These are phyloP conservation scores for Botryotinia globosa DNA, from an alignment of 2,329 filamentous ascomycete genomes.

Conservation along the genomic window DNA sequence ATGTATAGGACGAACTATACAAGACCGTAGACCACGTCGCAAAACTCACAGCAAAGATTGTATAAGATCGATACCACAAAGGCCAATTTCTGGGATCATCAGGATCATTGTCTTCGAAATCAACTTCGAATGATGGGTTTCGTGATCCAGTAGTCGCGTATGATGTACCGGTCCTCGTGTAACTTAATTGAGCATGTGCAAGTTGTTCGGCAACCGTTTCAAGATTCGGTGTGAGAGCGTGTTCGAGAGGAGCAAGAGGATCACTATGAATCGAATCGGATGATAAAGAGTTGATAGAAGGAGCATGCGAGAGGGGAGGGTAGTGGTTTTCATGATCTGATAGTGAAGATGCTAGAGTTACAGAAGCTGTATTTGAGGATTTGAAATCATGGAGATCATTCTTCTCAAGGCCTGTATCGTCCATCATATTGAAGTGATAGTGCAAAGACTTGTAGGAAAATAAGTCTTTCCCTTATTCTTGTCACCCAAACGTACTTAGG, in stretches of 20 bases:
- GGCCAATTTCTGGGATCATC: constrained; percentile 69
- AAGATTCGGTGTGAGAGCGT: constrained; percentile 41
- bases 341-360: constrained; percentile 16
- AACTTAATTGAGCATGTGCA: constrained; percentile 39
- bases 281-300: constrained; percentile 22
- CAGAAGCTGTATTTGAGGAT: constrained; percentile 14
- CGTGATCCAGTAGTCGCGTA: constrained; percentile 45
- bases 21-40: constrained; percentile 51
- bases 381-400: constrained; percentile 22
- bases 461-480: neutral
- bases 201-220: constrained; percentile 43
- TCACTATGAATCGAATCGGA: constrained; percentile 32
- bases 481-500: neutral
- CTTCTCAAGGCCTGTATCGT: constrained; percentile 25
- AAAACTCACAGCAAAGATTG: constrained; percentile 41
- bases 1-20: constrained; percentile 77
- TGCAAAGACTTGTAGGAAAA: neutral
- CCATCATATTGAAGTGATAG: constrained; percentile 24
- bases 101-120: constrained; percentile 62
- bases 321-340: constrained; percentile 28
- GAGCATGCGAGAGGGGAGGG: constrained; percentile 10
- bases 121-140: constrained; percentile 66
- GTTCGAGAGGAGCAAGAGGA: constrained; percentile 41
- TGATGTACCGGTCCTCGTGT: constrained; percentile 45
- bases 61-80: constrained; percentile 44